Conservation (phyloP, 768 basidiomycete species). For the Dentipellis fragilis region DNA sequence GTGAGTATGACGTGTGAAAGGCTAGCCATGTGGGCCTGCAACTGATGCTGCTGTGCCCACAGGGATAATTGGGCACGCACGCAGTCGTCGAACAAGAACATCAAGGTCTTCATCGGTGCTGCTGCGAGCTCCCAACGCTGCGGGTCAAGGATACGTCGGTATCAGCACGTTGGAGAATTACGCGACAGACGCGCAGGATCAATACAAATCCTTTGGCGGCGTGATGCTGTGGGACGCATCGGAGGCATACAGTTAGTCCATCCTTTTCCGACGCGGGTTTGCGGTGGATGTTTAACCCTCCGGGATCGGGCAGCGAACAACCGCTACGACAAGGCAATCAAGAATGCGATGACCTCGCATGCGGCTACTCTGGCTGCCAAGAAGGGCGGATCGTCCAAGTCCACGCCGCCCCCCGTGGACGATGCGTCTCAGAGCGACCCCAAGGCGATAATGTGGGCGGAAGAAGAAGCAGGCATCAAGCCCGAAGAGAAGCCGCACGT, state of each 20-base stretch:
- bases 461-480: neutral
- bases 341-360: neutral
- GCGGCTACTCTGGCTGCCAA: neutral
- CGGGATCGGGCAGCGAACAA: neutral
- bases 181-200: conserved; percentile 39
- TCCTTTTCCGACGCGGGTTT: neutral
- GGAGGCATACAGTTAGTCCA: conserved; percentile 16
- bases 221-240: conserved; percentile 36
- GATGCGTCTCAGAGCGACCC: neutral
- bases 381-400: neutral
- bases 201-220: conserved; percentile 59
- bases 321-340: neutral
- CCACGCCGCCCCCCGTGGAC: neutral
- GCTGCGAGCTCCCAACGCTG: conserved; percentile 47
- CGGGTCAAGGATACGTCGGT: conserved; percentile 48
- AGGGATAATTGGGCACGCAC: conserved; percentile 61
- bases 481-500: neutral
- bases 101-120: conserved; percentile 60
- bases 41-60: neutral
- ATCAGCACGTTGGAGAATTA: conserved; percentile 36
- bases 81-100: conserved; percentile 45
- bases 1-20: conserved; percentile 19
- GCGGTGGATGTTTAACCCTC: neutral
- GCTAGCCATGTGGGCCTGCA: neutral
- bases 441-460: neutral